Base-by-base conservation (phyloP, 2,329 filamentous ascomycete genomes). In the Sphaerulina musiva region DNA sequence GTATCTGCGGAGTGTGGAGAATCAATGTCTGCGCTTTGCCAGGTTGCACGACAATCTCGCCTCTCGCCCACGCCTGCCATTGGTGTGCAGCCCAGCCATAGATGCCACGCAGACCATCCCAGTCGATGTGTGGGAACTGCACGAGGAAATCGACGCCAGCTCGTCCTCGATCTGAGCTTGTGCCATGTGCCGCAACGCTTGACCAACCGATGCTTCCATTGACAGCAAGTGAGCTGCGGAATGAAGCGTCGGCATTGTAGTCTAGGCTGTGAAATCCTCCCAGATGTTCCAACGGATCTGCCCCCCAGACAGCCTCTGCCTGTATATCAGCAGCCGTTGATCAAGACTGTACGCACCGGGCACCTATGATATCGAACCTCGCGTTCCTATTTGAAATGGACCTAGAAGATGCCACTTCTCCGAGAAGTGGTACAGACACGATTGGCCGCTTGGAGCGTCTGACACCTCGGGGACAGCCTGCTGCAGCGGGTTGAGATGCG, bases 71-170 rank as follows among this genome's bases (percentile, higher is more conserved):
- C 7, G 75, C 77, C 63, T 82, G 80, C 65, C 78, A 82, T 61
- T 83, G 80, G 10, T 79, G 67, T 14, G 77, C 78, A 46, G 79
- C 71, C 80, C 80, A 83, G 44, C 80, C 80, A 63, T 83, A 82
- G 10, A 81, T 68, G 10, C 71, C 67, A 57, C 77, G 76, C 41
- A 81, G 66, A 46, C 75, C 76, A 12, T 68, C 61, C 79, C 79
- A 82, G 55, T 82, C 73, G n/a, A 80, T 69, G 6, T 77, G 66
- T 7, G 73, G 69, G 61, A 80, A 81, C 23, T 64, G 63, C 26
- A 82, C 63, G 47, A 65, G 69, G 40, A 82, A 58, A 0, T 69
- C 68, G 12, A 56, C 63, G 9, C 14, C 47, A 6, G 69, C 70
- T 58, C 69, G 72, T 17, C 69, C 66, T 20, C 65, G 63, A 8